A percentile compares a stretch with the other conserved stretches of the same genome.
phyloP scores from a whole-genome alignment of 306 rosid genomes.

The Geum urbanum region DNA sequence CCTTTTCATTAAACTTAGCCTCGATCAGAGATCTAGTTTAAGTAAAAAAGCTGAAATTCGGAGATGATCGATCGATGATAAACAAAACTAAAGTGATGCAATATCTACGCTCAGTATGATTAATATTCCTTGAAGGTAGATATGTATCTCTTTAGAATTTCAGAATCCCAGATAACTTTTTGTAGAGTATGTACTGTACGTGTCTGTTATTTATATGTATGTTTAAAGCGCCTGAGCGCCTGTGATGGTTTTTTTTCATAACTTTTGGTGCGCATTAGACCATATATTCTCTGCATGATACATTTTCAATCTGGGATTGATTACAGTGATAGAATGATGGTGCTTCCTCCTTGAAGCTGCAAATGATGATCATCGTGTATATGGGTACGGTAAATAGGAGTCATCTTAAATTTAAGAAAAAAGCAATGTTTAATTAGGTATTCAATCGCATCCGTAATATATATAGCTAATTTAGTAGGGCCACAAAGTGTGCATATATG shows the following conservation, averaged over 20 bases:
- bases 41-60: conserved; percentile 20
- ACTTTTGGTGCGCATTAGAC: background rate
- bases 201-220: background rate
- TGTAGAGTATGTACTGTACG: background rate
- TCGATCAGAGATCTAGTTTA: conserved; percentile 11
- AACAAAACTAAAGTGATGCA: conserved; percentile 1
- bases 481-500: conserved; percentile 29
- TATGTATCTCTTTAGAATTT: background rate
- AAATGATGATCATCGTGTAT: conserved; percentile 16
- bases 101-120: background rate
- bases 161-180: background rate
- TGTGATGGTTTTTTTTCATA: background rate
- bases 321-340: conserved; percentile 44
- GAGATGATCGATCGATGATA: conserved; percentile 2
- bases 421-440: conserved; percentile 3
- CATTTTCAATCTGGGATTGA: background rate
- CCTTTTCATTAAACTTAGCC: conserved; percentile 9
- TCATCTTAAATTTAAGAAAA: conserved; percentile 33
- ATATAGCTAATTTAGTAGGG: conserved; percentile 5
- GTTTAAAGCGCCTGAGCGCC: conserved; percentile 2
- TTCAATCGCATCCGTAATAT: background rate
- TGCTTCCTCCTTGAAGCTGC: conserved; percentile 42
- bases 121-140: background rate
- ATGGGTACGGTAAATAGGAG: background rate
- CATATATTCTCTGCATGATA: background rate